Evolutionary conservation across 805 yeast genomes (phyloP).

Genomic region (Wickerhamomyces queroliae): DNA sequence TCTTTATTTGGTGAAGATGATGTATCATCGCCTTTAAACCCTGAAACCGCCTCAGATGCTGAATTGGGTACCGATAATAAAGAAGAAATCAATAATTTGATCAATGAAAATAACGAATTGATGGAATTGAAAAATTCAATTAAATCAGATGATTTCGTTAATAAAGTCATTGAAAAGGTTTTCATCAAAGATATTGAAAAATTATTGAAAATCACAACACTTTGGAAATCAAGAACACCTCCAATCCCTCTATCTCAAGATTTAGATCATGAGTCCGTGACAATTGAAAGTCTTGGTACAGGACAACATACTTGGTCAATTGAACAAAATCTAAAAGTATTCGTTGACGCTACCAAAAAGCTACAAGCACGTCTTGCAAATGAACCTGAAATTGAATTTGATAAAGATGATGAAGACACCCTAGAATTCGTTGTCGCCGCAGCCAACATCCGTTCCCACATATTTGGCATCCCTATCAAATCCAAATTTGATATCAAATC

Average conservation of each 20-base stretch:
- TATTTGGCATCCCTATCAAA: conserved; percentile 65
- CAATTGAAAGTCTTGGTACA: conserved; percentile 19
- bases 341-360: conserved; percentile 40
- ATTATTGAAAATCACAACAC: conserved; percentile 58
- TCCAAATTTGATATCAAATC: conserved; percentile 86
- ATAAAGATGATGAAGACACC: conserved; percentile 93
- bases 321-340: conserved; percentile 56
- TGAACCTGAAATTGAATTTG: conserved; percentile 55
- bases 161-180: conserved; percentile 49
- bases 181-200: conserved; percentile 76
- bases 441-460: conserved; percentile 66
- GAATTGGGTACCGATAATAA: conserved; percentile 58
- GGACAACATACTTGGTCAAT: conserved; percentile 50
- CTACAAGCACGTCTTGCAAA: conserved; percentile 42
- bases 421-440: conserved; percentile 83
- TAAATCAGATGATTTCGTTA: conserved; percentile 25
- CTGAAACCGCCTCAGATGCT: conserved; percentile 29
- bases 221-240: conserved; percentile 68
- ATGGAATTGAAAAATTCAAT: conserved; percentile 40
- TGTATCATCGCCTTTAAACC: conserved; percentile 20
- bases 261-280: conserved; percentile 13
- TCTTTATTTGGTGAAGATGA: conserved; percentile 65
- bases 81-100: conserved; percentile 57
- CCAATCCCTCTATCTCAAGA: conserved; percentile 58
- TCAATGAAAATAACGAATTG: conserved; percentile 64